These are phyloP conservation scores for Nicotiana knightiana DNA, from an alignment of 257 asterid species.

Conservation along the genomic window DNA sequence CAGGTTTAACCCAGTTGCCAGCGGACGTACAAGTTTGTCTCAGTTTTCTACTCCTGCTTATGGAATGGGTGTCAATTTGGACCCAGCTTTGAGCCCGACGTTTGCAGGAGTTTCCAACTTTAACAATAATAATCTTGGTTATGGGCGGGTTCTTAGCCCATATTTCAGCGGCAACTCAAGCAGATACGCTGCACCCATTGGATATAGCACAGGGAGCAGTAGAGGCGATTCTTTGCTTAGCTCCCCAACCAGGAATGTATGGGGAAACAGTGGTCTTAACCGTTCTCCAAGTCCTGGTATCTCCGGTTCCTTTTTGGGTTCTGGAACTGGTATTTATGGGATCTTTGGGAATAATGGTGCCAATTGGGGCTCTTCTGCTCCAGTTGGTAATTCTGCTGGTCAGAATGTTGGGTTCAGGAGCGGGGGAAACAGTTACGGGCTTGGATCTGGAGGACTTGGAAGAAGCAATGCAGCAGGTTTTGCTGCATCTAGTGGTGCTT, in stretches of 20 bases:
- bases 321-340: conserved; percentile 47
- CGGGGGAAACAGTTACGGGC: conserved; percentile 46
- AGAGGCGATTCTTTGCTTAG: conserved; percentile 50
- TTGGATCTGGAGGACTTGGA: conserved; percentile 59
- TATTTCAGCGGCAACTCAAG: conserved; percentile 48
- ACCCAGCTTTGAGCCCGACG: conserved; percentile 48
- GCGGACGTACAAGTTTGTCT: conserved; percentile 57
- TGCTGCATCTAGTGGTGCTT: conserved; percentile 40
- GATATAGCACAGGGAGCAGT: conserved; percentile 45
- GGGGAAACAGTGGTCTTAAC: conserved; percentile 64
- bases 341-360: conserved; percentile 61
- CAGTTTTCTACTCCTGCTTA: conserved; percentile 38
- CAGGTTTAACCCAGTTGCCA: conserved; percentile 52
- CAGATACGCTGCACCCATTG: conserved; percentile 64
- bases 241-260: conserved; percentile 46
- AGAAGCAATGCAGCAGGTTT: conserved; percentile 46
- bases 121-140: conserved; percentile 51
- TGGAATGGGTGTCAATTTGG: conserved; percentile 68
- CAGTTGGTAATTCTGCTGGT: conserved; percentile 45
- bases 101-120: conserved; percentile 62
- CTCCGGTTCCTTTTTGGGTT: conserved; percentile 55
- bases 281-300: conserved; percentile 42
- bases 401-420: conserved; percentile 51
- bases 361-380: conserved; percentile 63
- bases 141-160: conserved; percentile 55